phyloP scores from a whole-genome alignment of 148 eudicot genomes.

The Pharnaceum exiguum region DNA sequence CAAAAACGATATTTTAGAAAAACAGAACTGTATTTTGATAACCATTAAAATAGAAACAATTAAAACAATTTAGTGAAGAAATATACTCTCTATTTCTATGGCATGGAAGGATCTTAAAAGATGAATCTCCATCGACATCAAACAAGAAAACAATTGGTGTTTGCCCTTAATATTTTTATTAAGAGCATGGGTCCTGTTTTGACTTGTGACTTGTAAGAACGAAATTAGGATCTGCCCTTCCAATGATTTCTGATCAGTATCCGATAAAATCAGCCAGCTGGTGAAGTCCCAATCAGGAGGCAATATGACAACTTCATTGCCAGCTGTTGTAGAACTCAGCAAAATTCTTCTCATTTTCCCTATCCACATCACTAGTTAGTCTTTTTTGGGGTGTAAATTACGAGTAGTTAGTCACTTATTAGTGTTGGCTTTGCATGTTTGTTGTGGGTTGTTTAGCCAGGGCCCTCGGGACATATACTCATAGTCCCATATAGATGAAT shows the following conservation, averaged over 20 bases:
- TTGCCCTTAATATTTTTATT: not conserved
- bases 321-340: slow-evolving; percentile 14
- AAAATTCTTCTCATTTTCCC: not conserved
- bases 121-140: slow-evolving; percentile 16
- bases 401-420: too few relatives aligned
- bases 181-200: slow-evolving; percentile 11
- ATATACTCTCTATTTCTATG: not conserved
- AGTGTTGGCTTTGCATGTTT: too few relatives aligned
- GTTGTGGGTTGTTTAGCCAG: too few relatives aligned
- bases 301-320: not conserved
- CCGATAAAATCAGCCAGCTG: slow-evolving; percentile 11
- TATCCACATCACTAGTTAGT: not conserved
- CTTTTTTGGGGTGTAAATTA: too few relatives aligned
- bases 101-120: not conserved
- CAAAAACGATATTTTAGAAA: too few relatives aligned
- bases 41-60: not conserved
- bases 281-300: slow-evolving; percentile 11
- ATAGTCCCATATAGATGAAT: too few relatives aligned
- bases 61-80: not conserved
- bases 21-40: too few relatives aligned
- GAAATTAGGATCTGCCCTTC: not conserved
- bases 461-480: too few relatives aligned
- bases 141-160: not conserved
- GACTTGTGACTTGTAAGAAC: slow-evolving; percentile 2
- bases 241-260: slow-evolving; percentile 6